Base-by-base conservation (phyloP, 2,329 filamentous ascomycete genomes). In the Aspergillus sojae region DNA sequence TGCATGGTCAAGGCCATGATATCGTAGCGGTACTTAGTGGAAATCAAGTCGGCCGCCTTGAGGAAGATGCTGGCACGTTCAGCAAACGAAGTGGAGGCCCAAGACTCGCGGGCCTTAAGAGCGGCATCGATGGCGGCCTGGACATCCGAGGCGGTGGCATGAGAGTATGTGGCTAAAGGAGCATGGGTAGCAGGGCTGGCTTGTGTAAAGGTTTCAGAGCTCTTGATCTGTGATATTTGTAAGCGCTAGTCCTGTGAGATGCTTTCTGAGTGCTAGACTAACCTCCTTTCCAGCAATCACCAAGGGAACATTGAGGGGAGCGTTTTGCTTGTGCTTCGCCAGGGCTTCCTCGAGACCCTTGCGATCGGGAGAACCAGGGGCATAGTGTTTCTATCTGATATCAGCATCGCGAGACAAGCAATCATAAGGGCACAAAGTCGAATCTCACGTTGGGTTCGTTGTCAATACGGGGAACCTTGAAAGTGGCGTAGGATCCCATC, bases 1-100 rank as follows among this genome's bases (percentile, higher is more conserved):
- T 97, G 84, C 88, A 98, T 97, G 16, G 95, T 97, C 52, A 93
- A 88, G 9, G 95, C 94, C 91, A 98, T 96, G 72, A 99, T 88
- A 62, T 97, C 93, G 80, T 97, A 97, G 75, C 95, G 88, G 81
- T 99, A 98, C 82, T 98, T 98, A 68, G 87, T 91, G 60, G 91
- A 84, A 70, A 99, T 88, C 66, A 99, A 84, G 76, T 98, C 94
- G 39, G 94, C 94, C 3, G 95, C 94, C 85, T 97, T 97, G 74
- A 98, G 87, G 83, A 98, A 98, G 75, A 99, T 86, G 62, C 94
- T 91, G 14, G 94, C 94, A 60, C 94, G 88, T 80, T 98, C 94
- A 55, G 91, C 88, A 75, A 98, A 98, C 16, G 94, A 92, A 21
- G 96, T 84, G 5, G 86, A 84, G 74, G 94, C 93, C 94, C 95